Percentiles rank a stretch among this genome's conserved stretches.
phyloP scores from a whole-genome alignment of 148 eudicot species.

The Pharnaceum exiguum region DNA sequence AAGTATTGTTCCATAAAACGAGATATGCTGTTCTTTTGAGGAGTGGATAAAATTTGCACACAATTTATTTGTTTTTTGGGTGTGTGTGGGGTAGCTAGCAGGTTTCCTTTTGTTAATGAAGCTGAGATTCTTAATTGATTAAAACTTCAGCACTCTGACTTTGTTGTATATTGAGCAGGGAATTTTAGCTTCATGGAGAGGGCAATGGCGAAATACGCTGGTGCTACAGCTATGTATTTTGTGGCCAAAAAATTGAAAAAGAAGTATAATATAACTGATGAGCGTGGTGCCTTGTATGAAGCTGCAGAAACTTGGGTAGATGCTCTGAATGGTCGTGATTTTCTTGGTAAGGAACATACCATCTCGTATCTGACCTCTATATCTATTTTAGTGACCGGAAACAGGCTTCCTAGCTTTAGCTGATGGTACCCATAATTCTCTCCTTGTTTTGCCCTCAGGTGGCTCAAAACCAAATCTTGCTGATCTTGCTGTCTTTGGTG shows the following conservation, averaged over 20 bases:
- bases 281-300: slow-evolving; percentile 76
- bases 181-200: slow-evolving; percentile 83
- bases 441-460: slow-evolving; percentile 33
- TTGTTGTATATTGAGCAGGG: slow-evolving; percentile 36
- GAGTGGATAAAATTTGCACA: too few relatives aligned
- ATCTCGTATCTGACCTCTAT: background rate
- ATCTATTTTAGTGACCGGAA: background rate
- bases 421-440: background rate
- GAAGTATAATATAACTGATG: slow-evolving; percentile 77
- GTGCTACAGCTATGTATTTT: slow-evolving; percentile 95
- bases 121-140: too few relatives aligned
- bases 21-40: too few relatives aligned
- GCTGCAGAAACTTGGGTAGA: slow-evolving; percentile 99
- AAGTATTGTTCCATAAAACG: too few relatives aligned
- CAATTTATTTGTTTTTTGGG: too few relatives aligned
- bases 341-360: slow-evolving; percentile 53
- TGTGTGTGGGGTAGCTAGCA: too few relatives aligned
- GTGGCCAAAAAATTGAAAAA: slow-evolving; percentile 88
- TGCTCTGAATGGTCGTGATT: slow-evolving; percentile 73
- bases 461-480: slow-evolving; percentile 78
- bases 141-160: background rate
- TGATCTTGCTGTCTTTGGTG: slow-evolving; percentile 88
- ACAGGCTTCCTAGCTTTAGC: background rate
- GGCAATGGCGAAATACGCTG: slow-evolving; percentile 72
- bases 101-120: too few relatives aligned